Base-by-base conservation (phyloP, 768 basidiomycete species). In the Serendipita indica region DNA sequence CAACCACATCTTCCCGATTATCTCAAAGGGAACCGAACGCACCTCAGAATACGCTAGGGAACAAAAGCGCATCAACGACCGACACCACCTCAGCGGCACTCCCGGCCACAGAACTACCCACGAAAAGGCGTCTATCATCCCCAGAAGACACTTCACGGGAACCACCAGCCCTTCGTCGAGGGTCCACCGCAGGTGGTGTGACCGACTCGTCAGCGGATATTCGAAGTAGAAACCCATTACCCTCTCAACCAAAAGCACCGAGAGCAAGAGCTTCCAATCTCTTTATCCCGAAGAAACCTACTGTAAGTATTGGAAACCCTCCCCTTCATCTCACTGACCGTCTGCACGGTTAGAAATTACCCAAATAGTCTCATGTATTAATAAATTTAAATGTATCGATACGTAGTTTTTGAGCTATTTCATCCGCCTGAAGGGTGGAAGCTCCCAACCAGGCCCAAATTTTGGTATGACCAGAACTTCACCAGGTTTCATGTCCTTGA, bases 381-480 rank as follows among this genome's bases (percentile, higher is more conserved):
- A n/a, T n/a, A n/a, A n/a, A n/a, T n/a, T n/a, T n/a, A n/a, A n/a
- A n/a, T n/a, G n/a, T n/a, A n/a, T n/a, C n/a, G n/a, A n/a, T n/a
- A n/a, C n/a, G n/a, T n/a, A n/a, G n/a, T n/a, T n/a, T n/a, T n/a
- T n/a, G n/a, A n/a, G 18, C n/a, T 43, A 43, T 33, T 10, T 27
- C 10, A 54, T 20, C 32, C 56, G 16, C 49, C 39, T 72, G n/a
- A 90, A 74, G 2, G 89, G 78, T 30, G 92, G 89, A 59, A 99
- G 70, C 68, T 94, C 89, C 83, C 93, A 93, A 4, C 81, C 80
- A 35, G 83, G 83, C 7, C 90, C 90, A 68, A 92, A 97, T 57
- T 78, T 80, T 0, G 94, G 94, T 49, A 84, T 80, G 7, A 83
- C 79, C 77, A 90, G 82, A 60, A 83, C 72, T 7, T 77, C 71